Evolutionary conservation across 805 yeast genomes (phyloP).

Genomic region (Yamadazyma sp.): DNA sequence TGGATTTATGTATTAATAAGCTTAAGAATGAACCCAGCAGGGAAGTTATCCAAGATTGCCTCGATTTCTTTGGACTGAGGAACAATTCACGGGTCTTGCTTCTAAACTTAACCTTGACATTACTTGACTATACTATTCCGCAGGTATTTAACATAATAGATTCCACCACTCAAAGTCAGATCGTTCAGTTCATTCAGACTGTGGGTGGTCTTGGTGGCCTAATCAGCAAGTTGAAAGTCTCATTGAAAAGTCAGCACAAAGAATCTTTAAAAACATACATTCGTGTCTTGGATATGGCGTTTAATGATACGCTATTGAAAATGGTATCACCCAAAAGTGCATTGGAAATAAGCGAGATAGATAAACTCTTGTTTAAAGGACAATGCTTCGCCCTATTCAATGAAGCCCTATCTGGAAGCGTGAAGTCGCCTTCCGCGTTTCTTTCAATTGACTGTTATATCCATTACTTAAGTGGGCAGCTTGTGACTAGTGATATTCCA

Average conservation of each 20-base stretch:
- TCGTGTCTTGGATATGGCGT: constrained; percentile 6
- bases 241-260: not conserved
- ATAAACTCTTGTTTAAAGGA: constrained; percentile 38
- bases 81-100: not conserved
- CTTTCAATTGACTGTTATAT: constrained; percentile 8
- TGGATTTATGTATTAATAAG: constrained; percentile 1
- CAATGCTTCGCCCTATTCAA: constrained; percentile 24
- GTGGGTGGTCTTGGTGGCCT: constrained; percentile 35
- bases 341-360: constrained; percentile 30
- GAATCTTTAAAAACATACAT: not conserved
- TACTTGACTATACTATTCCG: constrained; percentile 36
- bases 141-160: constrained; percentile 24
- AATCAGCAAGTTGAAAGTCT: constrained; percentile 15
- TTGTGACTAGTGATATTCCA: not conserved
- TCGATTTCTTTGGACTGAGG: not conserved
- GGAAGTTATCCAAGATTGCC: not conserved
- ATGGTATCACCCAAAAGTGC: not conserved
- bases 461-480: constrained; percentile 8
- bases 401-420: constrained; percentile 18
- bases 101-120: constrained; percentile 16
- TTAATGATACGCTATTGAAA: constrained; percentile 9
- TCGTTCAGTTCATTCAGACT: constrained; percentile 20
- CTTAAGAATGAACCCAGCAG: constrained; percentile 6
- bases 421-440: not conserved
- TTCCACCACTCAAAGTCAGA: constrained; percentile 5